phyloP scores from a whole-genome alignment of 2,329 filamentous ascomycete genomes.

The Aphanoascus verrucosus region DNA sequence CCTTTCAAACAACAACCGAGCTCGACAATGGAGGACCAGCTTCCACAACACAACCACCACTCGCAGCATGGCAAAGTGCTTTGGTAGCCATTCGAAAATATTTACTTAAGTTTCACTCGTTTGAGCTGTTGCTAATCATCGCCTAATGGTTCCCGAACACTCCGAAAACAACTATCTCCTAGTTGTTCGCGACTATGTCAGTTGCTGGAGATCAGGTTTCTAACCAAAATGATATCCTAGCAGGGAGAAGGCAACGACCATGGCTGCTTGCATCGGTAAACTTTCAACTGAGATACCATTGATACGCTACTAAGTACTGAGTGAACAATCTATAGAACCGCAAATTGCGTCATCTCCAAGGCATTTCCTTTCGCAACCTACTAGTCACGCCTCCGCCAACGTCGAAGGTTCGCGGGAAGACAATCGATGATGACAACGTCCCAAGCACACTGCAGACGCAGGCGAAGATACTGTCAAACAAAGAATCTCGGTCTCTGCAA shows the following conservation, averaged over 20 bases:
- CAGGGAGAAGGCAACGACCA: slow-evolving; percentile 36
- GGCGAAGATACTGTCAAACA: slow-evolving; percentile 51
- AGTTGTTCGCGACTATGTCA: slow-evolving; percentile 8
- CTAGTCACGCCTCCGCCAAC: slow-evolving; percentile 49
- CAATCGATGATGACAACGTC: slow-evolving; percentile 66
- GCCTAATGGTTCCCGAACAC: not conserved
- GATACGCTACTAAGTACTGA: not conserved
- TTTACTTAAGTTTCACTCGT: not conserved
- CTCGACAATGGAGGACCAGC: not conserved
- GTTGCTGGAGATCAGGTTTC: slow-evolving; percentile 1
- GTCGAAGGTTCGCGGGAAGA: slow-evolving; percentile 42
- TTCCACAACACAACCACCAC: not conserved
- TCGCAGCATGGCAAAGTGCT: not conserved
- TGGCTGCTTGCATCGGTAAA: slow-evolving; percentile 44
- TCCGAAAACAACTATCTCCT: not conserved
- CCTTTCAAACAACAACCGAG: not conserved
- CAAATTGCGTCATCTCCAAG: slow-evolving; percentile 75
- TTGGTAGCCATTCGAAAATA: not conserved
- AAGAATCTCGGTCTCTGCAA: slow-evolving; percentile 40
- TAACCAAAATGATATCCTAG: slow-evolving; percentile 20
- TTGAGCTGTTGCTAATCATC: not conserved
- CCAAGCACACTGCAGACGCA: slow-evolving; percentile 56
- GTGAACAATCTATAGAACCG: slow-evolving; percentile 54
- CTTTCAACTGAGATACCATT: slow-evolving; percentile 7
- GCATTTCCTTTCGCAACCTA: slow-evolving; percentile 77